Base-by-base conservation (phyloP, 768 basidiomycete genomes). In the Mrakia frigida region DNA sequence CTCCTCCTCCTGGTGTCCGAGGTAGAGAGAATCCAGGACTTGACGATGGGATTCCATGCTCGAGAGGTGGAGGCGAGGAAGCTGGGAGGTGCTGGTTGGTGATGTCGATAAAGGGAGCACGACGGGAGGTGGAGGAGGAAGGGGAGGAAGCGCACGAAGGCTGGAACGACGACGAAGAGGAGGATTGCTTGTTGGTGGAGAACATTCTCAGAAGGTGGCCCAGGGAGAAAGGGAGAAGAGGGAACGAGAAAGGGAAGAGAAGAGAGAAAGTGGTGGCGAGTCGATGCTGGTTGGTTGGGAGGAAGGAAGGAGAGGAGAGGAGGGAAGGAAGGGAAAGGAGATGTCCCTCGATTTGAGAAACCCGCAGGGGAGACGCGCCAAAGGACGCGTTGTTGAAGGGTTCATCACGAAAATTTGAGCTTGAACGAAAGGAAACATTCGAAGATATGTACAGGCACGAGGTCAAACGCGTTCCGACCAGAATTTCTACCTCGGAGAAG, bases 1-100 rank as follows among this genome's bases (percentile, higher is more conserved):
- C n/a, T n/a, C 56, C 28, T 28, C 56, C 56, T 56, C 65, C 65
- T 39, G 65, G 65, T 23, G 65, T 68, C 6, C 65, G 65, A 37
- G 65, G 65, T 6, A 68, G 65, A 3, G 65, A 68, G 37, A 21
- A 35, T 13, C 65, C 65, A 1, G 65, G 65, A n/a, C 65, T 68
- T 16, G 65, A 68, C 25, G 35, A 39, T 2, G 37, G 65, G 65
- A 68, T 41, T 7, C 65, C 65, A 68, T 68, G 39, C 6, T 39
- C 10, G 5, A 68, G 65, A 14, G 65, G 65, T 21, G 65, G 37
- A 21, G 65, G 43, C 16, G 65, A 39, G 18, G 65, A 37, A 68
- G 37, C 11, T 25, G n/a, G 37, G 25, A 39, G 65, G 39, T 43
- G 65, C 31, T 63, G 61, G 61, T 68, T 68, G 39, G 65, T 68